Evolutionary conservation across 169 alveolate genomes (phyloP).

Genomic region (Plasmodium berghei): DNA sequence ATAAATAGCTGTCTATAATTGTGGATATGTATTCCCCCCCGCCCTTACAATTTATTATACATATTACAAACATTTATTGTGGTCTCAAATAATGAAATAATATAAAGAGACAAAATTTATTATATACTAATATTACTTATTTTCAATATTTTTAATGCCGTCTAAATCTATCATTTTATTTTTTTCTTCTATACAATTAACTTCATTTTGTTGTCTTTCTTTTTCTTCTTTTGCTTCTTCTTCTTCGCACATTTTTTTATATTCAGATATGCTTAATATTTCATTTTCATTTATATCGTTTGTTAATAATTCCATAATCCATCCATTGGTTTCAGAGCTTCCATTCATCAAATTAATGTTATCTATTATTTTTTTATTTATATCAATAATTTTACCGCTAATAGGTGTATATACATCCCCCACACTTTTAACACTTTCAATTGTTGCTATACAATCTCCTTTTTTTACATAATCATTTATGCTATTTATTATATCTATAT

Average conservation of each 20-base stretch:
- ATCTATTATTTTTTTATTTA: slow-evolving; percentile 64
- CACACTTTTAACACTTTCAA: slow-evolving; percentile 85
- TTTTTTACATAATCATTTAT: slow-evolving; percentile 75
- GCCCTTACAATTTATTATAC: too few relatives aligned
- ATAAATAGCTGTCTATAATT: too few relatives aligned
- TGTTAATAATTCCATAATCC: slow-evolving; percentile 78
- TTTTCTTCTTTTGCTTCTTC: slow-evolving; percentile 62
- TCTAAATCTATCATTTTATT: slow-evolving; percentile 58
- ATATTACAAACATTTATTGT: too few relatives aligned
- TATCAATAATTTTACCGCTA: slow-evolving; percentile 78
- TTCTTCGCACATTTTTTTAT: slow-evolving; percentile 65
- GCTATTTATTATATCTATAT: slow-evolving; percentile 76
- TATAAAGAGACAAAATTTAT: too few relatives aligned
- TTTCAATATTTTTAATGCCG: slow-evolving; percentile 49
- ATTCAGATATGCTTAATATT: slow-evolving; percentile 52
- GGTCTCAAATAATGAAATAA: too few relatives aligned
- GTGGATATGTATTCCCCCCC: too few relatives aligned
- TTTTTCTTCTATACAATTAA: slow-evolving; percentile 55
- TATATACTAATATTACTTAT: slow-evolving; percentile 1
- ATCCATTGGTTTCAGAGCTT: slow-evolving; percentile 82
- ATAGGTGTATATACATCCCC: slow-evolving; percentile 85
- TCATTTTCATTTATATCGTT: slow-evolving; percentile 75
- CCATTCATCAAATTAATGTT: slow-evolving; percentile 80
- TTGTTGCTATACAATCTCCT: slow-evolving; percentile 81
- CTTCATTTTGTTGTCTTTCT: slow-evolving; percentile 44